Conservation (phyloP, 2,329 filamentous ascomycete genomes). For the Claviceps purpurea region DNA sequence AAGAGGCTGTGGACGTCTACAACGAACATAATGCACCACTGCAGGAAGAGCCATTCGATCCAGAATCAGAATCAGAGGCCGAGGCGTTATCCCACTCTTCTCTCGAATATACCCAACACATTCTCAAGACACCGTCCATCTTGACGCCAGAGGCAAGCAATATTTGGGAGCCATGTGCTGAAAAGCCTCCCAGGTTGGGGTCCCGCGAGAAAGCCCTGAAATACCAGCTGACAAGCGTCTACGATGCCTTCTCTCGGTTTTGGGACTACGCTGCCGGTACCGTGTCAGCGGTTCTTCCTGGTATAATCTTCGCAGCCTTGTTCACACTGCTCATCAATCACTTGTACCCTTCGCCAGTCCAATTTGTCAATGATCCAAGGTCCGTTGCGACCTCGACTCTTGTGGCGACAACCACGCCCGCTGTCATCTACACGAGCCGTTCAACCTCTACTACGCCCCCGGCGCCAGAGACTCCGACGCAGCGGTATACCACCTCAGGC, state of each 20-base stretch:
- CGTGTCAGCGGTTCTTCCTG: conserved; percentile 12
- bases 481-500: conserved; percentile 6
- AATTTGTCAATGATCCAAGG: background rate
- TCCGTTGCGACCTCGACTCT: conserved; percentile 9
- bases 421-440: conserved; percentile 6
- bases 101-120: conserved; percentile 36
- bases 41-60: conserved; percentile 3
- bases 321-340: conserved; percentile 13
- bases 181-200: background rate
- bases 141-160: conserved; percentile 22
- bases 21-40: background rate
- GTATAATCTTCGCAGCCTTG: conserved; percentile 12
- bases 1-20: conserved; percentile 4
- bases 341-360: conserved; percentile 16
- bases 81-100: conserved; percentile 26
- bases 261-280: conserved; percentile 3
- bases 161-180: conserved; percentile 12
- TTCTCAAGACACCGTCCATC: conserved; percentile 30
- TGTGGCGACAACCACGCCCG: conserved; percentile 10
- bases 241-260: background rate
- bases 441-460: conserved; percentile 4
- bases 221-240: background rate
- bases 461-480: background rate
- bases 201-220: background rate
- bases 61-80: conserved; percentile 21